Percentiles rank a stretch among this genome's conserved stretches.
These are phyloP conservation scores for Eragrostis curvula DNA, from an alignment of 176 grass and related monocot genomes.

Conservation along the genomic window DNA sequence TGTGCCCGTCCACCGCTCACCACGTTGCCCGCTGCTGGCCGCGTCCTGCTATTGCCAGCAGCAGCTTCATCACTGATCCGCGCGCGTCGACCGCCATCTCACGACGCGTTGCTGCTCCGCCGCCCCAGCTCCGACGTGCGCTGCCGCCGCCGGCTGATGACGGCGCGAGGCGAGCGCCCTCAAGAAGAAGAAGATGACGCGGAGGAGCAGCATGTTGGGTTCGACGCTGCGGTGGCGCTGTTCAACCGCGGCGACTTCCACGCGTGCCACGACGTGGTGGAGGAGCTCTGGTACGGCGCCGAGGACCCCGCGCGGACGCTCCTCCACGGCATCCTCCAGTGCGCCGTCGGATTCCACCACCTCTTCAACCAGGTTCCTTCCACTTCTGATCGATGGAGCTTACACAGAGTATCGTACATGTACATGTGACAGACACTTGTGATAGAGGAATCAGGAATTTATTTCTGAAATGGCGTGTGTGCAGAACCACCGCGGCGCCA, in stretches of 20 bases:
- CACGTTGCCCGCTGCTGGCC: no score
- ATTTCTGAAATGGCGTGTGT: no score
- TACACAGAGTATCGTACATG: no score
- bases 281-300: conserved; percentile 87
- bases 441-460: no score
- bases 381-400: no score
- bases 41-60: no score
- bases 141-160: conserved; percentile 54
- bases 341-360: conserved; percentile 86
- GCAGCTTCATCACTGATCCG: no score
- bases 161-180: conserved; percentile 41
- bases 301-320: conserved; percentile 78
- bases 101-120: not conserved
- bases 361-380: conserved; percentile 70
- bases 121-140: conserved; percentile 34
- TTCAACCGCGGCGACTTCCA: conserved; percentile 85
- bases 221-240: conserved; percentile 66
- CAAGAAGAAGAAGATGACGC: not conserved
- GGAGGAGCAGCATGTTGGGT: not conserved
- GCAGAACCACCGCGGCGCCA: conserved; percentile 85
- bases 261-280: conserved; percentile 84
- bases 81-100: no score
- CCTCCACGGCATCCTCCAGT: conserved; percentile 80
- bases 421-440: no score
- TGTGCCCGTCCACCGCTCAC: not conserved